These are phyloP conservation scores for Oldenlandia corymbosa DNA, from an alignment of 257 asterid genomes.

Conservation along the genomic window DNA sequence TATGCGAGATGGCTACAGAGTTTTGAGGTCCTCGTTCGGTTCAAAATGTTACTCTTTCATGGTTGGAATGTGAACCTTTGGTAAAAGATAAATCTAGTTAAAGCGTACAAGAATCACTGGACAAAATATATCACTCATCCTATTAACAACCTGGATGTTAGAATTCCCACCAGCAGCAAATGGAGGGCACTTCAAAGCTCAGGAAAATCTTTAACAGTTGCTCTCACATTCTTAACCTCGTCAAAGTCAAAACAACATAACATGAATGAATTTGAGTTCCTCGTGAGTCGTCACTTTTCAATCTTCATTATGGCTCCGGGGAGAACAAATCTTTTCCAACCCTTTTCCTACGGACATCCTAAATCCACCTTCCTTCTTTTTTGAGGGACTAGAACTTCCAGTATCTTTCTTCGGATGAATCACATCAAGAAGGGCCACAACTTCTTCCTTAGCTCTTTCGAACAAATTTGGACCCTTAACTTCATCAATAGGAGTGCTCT, in stretches of 20 bases:
- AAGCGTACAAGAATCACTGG: no score
- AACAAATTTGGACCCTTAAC: conserved; percentile 72
- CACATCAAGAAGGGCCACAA: conserved; percentile 56
- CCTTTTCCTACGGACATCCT: conserved; percentile 27
- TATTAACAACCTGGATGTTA: background rate
- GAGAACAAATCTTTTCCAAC: conserved; percentile 24
- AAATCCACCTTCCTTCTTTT: conserved; percentile 31
- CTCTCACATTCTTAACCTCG: background rate
- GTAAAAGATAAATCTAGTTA: no score
- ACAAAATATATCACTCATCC: background rate
- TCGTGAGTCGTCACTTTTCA: background rate
- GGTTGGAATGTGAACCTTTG: no score
- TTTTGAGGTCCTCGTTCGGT: no score
- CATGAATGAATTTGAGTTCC: background rate
- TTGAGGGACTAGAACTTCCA: conserved; percentile 8
- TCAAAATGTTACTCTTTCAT: no score
- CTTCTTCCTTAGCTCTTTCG: conserved; percentile 85
- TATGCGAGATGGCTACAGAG: no score
- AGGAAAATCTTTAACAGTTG: background rate
- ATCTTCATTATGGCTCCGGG: conserved; percentile 19
- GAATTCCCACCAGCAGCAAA: background rate
- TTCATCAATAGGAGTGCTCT: conserved; percentile 40
- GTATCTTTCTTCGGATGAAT: conserved; percentile 55
- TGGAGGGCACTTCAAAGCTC: background rate
- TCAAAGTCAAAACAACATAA: background rate